Percentiles rank a stretch among this genome's conserved stretches.
phyloP scores from a whole-genome alignment of 805 yeast genomes.

The Sugiyamaella marilandica region DNA sequence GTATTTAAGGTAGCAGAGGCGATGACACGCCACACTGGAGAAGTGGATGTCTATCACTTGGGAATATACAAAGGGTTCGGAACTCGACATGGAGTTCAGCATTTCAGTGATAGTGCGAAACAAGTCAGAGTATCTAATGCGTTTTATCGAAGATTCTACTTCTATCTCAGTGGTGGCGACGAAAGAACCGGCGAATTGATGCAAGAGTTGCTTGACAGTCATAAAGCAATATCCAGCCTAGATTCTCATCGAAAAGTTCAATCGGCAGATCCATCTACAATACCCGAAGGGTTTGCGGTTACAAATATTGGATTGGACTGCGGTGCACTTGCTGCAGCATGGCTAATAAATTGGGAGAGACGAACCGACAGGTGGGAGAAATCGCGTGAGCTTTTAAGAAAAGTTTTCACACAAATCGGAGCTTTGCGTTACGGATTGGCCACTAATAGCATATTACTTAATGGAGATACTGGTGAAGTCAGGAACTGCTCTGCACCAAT shows the following conservation, averaged over 20 bases:
- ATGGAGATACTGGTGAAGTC: conserved; percentile 5
- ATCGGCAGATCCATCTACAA: conserved; percentile 1
- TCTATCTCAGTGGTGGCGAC: conserved; percentile 5
- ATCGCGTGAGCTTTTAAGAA: neutral
- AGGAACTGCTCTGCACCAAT: conserved; percentile 6
- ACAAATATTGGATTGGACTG: conserved; percentile 8
- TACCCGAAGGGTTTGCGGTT: conserved; percentile 7
- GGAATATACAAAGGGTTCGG: conserved; percentile 9
- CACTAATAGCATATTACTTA: conserved; percentile 5
- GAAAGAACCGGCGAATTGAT: conserved; percentile 8
- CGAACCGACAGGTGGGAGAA: conserved; percentile 3
- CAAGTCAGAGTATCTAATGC: conserved; percentile 10
- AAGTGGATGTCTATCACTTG: conserved; percentile 8
- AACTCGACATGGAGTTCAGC: conserved; percentile 11
- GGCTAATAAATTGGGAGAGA: conserved; percentile 9
- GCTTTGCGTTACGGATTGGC: conserved; percentile 4
- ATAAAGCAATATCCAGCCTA: neutral
- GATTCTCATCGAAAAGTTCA: conserved; percentile 10
- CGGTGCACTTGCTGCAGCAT: conserved; percentile 6
- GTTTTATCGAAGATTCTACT: conserved; percentile 5
- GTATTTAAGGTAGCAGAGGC: conserved; percentile 9
- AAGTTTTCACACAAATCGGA: neutral
- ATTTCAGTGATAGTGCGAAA: conserved; percentile 9
- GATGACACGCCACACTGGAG: conserved; percentile 9
- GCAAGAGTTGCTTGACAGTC: conserved; percentile 7